phyloP scores from a whole-genome alignment of 2,329 filamentous ascomycete genomes.

The Karstenula rhodostoma region DNA sequence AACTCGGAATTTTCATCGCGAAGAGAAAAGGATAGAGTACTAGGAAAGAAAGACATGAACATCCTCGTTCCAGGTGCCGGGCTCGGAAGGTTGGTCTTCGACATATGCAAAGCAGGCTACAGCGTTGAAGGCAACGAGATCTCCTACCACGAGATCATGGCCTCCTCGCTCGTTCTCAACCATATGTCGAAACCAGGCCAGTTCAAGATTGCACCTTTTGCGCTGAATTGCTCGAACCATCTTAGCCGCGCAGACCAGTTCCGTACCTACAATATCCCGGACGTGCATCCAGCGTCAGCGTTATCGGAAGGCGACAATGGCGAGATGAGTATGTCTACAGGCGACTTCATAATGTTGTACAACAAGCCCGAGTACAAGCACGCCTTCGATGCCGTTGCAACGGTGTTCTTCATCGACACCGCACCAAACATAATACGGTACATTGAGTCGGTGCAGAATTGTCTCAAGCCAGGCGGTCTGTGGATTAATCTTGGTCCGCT shows the following conservation, averaged over 20 bases:
- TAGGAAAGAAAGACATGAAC: slow-evolving; percentile 56
- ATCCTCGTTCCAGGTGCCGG: slow-evolving; percentile 92
- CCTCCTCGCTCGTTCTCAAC: slow-evolving; percentile 79
- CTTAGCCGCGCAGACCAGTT: slow-evolving; percentile 77
- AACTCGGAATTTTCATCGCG: slow-evolving; percentile 54
- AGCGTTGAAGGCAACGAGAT: slow-evolving; percentile 89
- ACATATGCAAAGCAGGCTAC: slow-evolving; percentile 78
- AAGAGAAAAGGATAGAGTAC: slow-evolving; percentile 21
- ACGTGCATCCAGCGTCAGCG: slow-evolving; percentile 63
- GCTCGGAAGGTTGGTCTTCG: slow-evolving; percentile 86
- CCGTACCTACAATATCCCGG: slow-evolving; percentile 76
- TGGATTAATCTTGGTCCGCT: slow-evolving; percentile 92
- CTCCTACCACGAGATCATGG: slow-evolving; percentile 94
- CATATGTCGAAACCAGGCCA: slow-evolving; percentile 66
- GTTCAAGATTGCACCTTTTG: slow-evolving; percentile 84
- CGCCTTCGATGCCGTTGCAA: slow-evolving; percentile 81
- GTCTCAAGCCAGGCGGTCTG: slow-evolving; percentile 78
- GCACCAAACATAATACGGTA: slow-evolving; percentile 93
- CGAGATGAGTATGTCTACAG: slow-evolving; percentile 87
- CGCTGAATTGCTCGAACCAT: slow-evolving; percentile 89
- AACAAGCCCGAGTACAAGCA: slow-evolving; percentile 67
- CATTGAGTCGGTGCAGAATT: slow-evolving; percentile 81
- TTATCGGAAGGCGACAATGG: slow-evolving; percentile 37
- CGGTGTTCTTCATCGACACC: slow-evolving; percentile 97
- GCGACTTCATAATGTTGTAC: slow-evolving; percentile 92